These are phyloP conservation scores for Rhizopogon hawkerae DNA, from an alignment of 1,284 basidiomycete genomes.

Conservation along the genomic window DNA sequence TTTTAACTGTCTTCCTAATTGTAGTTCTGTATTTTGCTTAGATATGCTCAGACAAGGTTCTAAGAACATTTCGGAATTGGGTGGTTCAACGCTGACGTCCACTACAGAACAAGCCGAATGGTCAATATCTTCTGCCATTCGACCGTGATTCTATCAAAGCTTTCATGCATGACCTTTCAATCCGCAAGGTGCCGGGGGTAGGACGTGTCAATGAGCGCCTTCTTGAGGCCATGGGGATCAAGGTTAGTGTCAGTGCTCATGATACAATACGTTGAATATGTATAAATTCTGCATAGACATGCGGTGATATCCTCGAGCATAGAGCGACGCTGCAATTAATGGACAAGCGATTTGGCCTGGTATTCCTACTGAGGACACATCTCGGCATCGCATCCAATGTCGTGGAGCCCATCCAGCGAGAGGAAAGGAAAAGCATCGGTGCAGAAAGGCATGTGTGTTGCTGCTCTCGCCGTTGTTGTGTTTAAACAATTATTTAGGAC, in stretches of 20 bases:
- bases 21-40: constrained; percentile 26
- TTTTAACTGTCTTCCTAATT: not conserved
- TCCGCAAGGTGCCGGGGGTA: constrained; percentile 81
- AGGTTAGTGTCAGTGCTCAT: constrained; percentile 41
- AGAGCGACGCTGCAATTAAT: constrained; percentile 68
- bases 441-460: constrained; percentile 58
- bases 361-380: constrained; percentile 66
- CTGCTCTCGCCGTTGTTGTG: not conserved
- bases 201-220: constrained; percentile 83
- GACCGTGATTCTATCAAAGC: constrained; percentile 52
- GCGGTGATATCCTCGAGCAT: constrained; percentile 76
- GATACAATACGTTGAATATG: not conserved
- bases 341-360: constrained; percentile 77
- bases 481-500: constrained; percentile 43
- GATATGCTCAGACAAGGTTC: constrained; percentile 88
- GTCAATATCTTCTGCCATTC: constrained; percentile 75
- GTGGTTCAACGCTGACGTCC: not conserved
- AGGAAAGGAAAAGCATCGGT: constrained; percentile 84
- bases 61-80: not conserved
- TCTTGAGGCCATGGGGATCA: constrained; percentile 78
- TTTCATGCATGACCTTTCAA: constrained; percentile 71
- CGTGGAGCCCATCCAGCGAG: constrained; percentile 66
- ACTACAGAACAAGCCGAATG: constrained; percentile 84
- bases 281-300: constrained; percentile 44
- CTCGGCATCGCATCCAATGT: constrained; percentile 80